Base-by-base conservation (phyloP, 1,284 basidiomycete species). In the Heterobasidion annosum region DNA sequence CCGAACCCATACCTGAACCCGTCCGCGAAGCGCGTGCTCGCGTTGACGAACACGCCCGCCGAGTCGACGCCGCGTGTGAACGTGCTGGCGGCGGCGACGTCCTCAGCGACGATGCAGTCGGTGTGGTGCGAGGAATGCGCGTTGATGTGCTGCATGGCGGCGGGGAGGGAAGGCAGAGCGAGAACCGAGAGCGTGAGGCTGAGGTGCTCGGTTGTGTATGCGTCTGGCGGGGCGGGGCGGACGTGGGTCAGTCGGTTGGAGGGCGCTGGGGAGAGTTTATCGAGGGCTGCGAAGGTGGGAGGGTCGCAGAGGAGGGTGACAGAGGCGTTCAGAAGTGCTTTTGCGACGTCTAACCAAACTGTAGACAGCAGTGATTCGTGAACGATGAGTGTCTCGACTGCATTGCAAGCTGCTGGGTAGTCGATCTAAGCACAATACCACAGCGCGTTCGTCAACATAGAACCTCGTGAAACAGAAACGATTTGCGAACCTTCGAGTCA, bases 1-100 rank as follows among this genome's bases (percentile, higher is more conserved):
- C 97, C 97, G 60, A 98, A 92, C 0, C 97, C 97, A 69, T 94
- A 99, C 54, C 97, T 74, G 71, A 96, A 98, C 1, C 97, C 97
- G 69, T 99, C 97, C 0, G 95, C 90, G 65, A 99, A 99, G 48
- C 97, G 81, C 8, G 97, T 97, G 59, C 87, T 91, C 2, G 94
- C 92, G 64, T 99, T 99, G 59, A 98, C 82, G 64, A 91, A 99
- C 8, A 92, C 92, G 51, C 95, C 94, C 1, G 97, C 91, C 1
- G 87, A 91, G 68, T 96, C 93, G 32, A 99, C 85, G 1, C 90
- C 90, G 19, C 87, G 78, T 5, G 25, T 25, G 25, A 25, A 40
- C 37, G 37, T 40, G 37, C 37, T n/a, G 37, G 37, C 37, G 37
- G 37, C 10, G n/a, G 10, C 6, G 37, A 40, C 37, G 6, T n/a